These are phyloP conservation scores for Trichaptum fuscoviolaceum DNA, from an alignment of 768 basidiomycete species.

Conservation along the genomic window DNA sequence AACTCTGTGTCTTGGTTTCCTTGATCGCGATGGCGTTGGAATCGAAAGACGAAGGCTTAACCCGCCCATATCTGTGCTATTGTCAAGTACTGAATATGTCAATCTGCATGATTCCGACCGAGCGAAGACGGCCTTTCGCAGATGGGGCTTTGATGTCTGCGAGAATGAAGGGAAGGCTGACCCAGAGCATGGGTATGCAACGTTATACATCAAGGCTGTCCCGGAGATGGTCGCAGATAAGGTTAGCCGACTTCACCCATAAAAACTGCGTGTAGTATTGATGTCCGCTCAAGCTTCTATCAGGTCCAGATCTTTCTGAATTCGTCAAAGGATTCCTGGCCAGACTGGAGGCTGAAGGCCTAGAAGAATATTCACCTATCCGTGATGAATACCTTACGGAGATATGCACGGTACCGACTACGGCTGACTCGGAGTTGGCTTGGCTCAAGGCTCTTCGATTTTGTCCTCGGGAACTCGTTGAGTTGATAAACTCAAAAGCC, in stretches of 20 bases:
- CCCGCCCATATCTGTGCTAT: slow-evolving; percentile 54
- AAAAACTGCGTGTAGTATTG: slow-evolving; percentile 12
- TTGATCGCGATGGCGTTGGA: slow-evolving; percentile 27
- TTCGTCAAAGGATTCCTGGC: slow-evolving; percentile 70
- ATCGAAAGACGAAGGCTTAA: slow-evolving; percentile 39
- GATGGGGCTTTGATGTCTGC: slow-evolving; percentile 67
- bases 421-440: slow-evolving; percentile 7
- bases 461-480: slow-evolving; percentile 79
- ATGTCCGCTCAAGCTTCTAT: slow-evolving; percentile 43
- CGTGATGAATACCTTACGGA: background rate
- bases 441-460: slow-evolving; percentile 75
- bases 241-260: slow-evolving; percentile 26
- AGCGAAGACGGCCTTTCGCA: slow-evolving; percentile 43
- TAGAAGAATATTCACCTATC: slow-evolving; percentile 12
- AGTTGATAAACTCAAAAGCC: slow-evolving; percentile 90
- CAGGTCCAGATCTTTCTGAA: slow-evolving; percentile 67
- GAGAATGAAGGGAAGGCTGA: slow-evolving; percentile 27
- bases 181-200: slow-evolving; percentile 44
- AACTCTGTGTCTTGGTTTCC: slow-evolving; percentile 67
- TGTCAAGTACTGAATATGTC: slow-evolving; percentile 60
- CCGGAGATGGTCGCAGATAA: slow-evolving; percentile 73
- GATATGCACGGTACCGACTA: background rate
- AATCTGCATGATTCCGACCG: slow-evolving; percentile 37
- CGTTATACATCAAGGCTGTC: slow-evolving; percentile 56
- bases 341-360: slow-evolving; percentile 47